Conservation (phyloP, 306 rosid species). For the Malus orientalis region DNA sequence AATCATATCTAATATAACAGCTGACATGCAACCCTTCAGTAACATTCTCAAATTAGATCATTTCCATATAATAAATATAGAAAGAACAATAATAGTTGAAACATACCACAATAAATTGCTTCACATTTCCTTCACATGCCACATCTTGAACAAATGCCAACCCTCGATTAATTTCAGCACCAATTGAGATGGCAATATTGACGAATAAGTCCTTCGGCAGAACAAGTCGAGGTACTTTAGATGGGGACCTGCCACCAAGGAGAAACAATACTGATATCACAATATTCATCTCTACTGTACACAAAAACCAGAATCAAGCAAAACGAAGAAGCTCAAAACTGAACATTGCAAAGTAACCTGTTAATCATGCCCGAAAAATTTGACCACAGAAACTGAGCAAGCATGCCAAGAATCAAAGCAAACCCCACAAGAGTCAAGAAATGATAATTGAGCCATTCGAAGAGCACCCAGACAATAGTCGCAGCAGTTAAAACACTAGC, state of each 20-base stretch:
- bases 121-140: slow-evolving; percentile 69
- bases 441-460: slow-evolving; percentile 88
- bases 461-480: slow-evolving; percentile 76
- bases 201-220: slow-evolving; percentile 60
- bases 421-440: slow-evolving; percentile 56
- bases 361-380: slow-evolving; percentile 53
- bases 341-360: slow-evolving; percentile 42
- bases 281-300: not conserved
- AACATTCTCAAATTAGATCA: not conserved
- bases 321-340: slow-evolving; percentile 14
- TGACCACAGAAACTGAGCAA: slow-evolving; percentile 74
- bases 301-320: not conserved
- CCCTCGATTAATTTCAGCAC: slow-evolving; percentile 57
- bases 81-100: not conserved
- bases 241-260: slow-evolving; percentile 40
- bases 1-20: not conserved
- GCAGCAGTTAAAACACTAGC: slow-evolving; percentile 66
- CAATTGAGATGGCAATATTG: slow-evolving; percentile 43
- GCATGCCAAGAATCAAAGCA: slow-evolving; percentile 56
- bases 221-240: slow-evolving; percentile 61
- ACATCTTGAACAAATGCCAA: slow-evolving; percentile 69
- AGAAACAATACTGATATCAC: slow-evolving; percentile 16
- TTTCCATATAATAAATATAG: not conserved
- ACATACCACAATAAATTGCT: slow-evolving; percentile 63
- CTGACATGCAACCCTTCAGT: not conserved